Conservation (phyloP, 192 early-diverging fungal species). For the Coemansia aciculifera region DNA sequence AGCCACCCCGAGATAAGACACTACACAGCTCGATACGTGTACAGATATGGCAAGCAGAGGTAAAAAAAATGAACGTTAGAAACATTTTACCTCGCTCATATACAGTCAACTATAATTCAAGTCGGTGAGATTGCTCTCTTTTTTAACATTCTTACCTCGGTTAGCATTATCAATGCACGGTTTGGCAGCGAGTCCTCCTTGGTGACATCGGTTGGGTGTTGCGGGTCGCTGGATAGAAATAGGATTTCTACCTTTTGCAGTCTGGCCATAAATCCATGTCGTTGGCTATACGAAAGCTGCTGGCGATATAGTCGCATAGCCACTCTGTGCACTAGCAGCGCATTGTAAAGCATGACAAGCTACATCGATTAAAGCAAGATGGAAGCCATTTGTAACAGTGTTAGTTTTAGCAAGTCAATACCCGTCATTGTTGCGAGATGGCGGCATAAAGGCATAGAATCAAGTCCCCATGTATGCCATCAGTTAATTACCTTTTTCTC, state of each 20-base stretch:
- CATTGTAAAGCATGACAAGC: slow-evolving; percentile 40
- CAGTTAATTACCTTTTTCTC: slow-evolving; percentile 30
- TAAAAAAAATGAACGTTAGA: neutral
- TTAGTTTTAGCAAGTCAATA: neutral
- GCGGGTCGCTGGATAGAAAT: slow-evolving; percentile 22
- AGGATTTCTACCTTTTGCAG: slow-evolving; percentile 18
- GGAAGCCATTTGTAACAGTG: neutral
- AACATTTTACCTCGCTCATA: neutral
- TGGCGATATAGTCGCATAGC: slow-evolving; percentile 30
- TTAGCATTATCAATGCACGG: slow-evolving; percentile 35
- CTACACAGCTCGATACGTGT: slow-evolving; percentile 7
- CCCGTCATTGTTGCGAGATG: neutral
- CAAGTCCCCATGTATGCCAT: neutral
- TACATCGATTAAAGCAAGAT: slow-evolving; percentile 1
- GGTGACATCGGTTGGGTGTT: slow-evolving; percentile 11
- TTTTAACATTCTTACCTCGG: slow-evolving; percentile 23
- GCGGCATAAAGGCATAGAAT: neutral
- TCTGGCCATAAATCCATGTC: slow-evolving; percentile 20
- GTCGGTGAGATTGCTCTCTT: neutral
- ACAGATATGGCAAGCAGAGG: neutral
- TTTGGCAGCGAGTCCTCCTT: slow-evolving; percentile 26
- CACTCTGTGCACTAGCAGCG: slow-evolving; percentile 32
- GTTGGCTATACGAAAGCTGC: slow-evolving; percentile 7
- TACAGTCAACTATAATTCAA: neutral
- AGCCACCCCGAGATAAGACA: slow-evolving; percentile 38